These are phyloP conservation scores for Rosa rugosa DNA, from an alignment of 306 rosid genomes.

Conservation along the genomic window DNA sequence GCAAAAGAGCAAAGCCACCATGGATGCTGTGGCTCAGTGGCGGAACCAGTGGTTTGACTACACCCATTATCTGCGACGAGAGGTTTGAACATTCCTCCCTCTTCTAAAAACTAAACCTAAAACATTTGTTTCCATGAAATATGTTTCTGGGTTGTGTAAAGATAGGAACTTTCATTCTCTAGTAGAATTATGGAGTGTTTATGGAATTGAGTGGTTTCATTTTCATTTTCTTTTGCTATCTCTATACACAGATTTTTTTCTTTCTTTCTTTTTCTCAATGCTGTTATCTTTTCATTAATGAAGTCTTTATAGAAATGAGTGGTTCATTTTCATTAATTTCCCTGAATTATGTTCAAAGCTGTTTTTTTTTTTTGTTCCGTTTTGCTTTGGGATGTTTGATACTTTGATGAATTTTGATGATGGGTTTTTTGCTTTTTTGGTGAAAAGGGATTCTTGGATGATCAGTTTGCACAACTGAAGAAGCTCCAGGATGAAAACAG, in stretches of 20 bases:
- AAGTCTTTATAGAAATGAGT: neutral
- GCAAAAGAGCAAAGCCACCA: constrained; percentile 24
- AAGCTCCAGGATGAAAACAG: constrained; percentile 70
- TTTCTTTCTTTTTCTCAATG: no score
- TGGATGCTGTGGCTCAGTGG: constrained; percentile 59
- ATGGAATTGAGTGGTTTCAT: no score
- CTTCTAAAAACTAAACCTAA: neutral
- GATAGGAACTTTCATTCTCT: neutral
- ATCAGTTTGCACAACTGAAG: constrained; percentile 70
- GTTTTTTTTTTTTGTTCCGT: neutral
- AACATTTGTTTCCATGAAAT: neutral
- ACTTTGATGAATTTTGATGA: neutral
- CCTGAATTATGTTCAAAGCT: neutral
- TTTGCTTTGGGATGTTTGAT: neutral
- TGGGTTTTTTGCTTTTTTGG: constrained; percentile 7
- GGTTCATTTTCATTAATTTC: neutral
- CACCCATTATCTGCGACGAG: constrained; percentile 40
- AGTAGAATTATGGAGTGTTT: neutral
- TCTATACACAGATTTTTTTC: no score
- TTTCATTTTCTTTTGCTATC: no score
- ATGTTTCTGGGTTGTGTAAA: neutral
- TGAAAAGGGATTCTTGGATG: constrained; percentile 67
- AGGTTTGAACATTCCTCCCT: constrained; percentile 38
- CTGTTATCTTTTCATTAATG: neutral
- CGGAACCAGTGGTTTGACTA: constrained; percentile 45